phyloP scores from a whole-genome alignment of 106 monocot genomes.

The Vanilla planifolia region DNA sequence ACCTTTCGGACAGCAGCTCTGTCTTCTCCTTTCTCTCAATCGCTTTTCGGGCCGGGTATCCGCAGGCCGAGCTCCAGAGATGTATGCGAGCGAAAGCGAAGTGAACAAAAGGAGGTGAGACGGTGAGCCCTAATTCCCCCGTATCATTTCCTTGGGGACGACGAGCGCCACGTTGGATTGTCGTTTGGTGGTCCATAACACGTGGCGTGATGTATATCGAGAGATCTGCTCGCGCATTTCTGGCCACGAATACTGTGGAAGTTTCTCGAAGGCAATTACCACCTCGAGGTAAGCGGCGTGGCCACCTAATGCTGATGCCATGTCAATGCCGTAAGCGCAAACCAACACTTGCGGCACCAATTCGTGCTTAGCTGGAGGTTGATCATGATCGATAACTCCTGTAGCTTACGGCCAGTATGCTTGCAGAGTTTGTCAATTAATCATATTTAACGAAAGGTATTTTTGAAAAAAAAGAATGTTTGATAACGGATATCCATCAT shows the following conservation, averaged over 20 bases:
- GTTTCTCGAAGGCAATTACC: slow-evolving; percentile 44
- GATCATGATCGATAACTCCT: not conserved
- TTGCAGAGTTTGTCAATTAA: not conserved
- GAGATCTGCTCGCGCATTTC: slow-evolving; percentile 10
- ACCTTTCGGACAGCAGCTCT: not conserved
- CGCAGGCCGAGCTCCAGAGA: not conserved
- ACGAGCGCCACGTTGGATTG: slow-evolving; percentile 48
- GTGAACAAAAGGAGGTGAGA: not conserved
- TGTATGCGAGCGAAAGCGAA: not conserved
- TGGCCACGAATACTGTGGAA: slow-evolving; percentile 50
- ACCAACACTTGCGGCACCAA: too few species aligned
- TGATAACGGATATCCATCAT: not conserved
- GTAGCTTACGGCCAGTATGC: not conserved
- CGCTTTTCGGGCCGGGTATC: not conserved
- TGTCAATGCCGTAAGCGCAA: too few species aligned
- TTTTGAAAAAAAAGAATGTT: not conserved
- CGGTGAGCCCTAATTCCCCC: slow-evolving; percentile 15
- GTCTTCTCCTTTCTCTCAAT: not conserved
- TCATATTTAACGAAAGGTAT: not conserved
- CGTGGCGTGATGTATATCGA: slow-evolving; percentile 33
- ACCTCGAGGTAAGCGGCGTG: not conserved
- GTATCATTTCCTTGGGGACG: slow-evolving; percentile 28
- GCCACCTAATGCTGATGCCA: not conserved
- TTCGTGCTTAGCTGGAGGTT: not conserved
- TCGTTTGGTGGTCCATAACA: slow-evolving; percentile 16